phyloP scores from a whole-genome alignment of 768 basidiomycete genomes.

The Boletus pseudopeckii region DNA sequence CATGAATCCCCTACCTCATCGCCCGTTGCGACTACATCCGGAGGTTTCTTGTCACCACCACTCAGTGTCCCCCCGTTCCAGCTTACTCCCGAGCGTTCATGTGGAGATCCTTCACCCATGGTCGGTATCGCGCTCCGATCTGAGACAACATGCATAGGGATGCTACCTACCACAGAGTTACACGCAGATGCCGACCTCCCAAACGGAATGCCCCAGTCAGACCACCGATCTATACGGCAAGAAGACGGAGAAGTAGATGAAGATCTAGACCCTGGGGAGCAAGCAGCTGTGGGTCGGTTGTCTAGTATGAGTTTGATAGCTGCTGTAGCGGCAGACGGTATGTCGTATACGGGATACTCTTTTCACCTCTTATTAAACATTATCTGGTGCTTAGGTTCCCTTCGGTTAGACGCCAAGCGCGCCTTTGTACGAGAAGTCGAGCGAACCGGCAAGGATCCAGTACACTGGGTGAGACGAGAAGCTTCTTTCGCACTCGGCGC shows the following conservation, averaged over 20 bases:
- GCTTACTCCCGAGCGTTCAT: constrained; percentile 10
- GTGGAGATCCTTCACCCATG: constrained; percentile 14
- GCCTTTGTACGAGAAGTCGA: constrained; percentile 75
- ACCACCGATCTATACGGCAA: constrained; percentile 16
- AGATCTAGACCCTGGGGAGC: constrained; percentile 48
- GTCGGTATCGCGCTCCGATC: constrained; percentile 13
- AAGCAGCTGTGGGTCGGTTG: constrained; percentile 80
- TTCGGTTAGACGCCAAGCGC: constrained; percentile 52
- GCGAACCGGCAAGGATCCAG: constrained; percentile 58
- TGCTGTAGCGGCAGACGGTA: constrained; percentile 76
- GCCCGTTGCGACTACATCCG: constrained; percentile 20
- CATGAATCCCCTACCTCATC: constrained; percentile 28
- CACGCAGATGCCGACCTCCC: constrained; percentile 7
- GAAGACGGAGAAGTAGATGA: constrained; percentile 34
- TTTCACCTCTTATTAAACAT: constrained; percentile 4
- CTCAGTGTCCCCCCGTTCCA: constrained; percentile 15
- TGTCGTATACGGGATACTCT: constrained; percentile 24
- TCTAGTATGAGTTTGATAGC: constrained; percentile 94
- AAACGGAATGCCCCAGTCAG: constrained; percentile 15
- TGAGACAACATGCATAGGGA: constrained; percentile 11
- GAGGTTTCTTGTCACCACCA: constrained; percentile 11
- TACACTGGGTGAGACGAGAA: constrained; percentile 80
- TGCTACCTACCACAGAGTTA: constrained; percentile 5
- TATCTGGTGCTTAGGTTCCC: constrained; percentile 40
- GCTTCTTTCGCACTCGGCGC: constrained; percentile 87